phyloP scores from a whole-genome alignment of 2,329 filamentous ascomycete species.

The Tolypocladium paradoxum region DNA sequence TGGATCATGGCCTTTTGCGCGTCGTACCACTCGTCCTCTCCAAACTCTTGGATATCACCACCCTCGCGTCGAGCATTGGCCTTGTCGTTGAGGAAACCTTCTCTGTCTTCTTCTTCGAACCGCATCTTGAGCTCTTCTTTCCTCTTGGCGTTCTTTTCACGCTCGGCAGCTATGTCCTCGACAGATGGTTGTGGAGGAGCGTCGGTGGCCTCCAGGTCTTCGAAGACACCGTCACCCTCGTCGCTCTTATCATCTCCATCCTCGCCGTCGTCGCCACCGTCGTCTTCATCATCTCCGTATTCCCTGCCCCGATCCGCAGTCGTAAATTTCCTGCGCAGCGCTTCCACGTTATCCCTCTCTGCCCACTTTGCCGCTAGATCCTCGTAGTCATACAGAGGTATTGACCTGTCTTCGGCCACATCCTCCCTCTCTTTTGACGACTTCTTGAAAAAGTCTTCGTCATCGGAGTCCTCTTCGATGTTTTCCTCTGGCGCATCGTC shows the following conservation, averaged over 20 bases:
- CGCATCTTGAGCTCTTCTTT: slow-evolving; percentile 92
- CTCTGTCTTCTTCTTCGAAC: slow-evolving; percentile 96
- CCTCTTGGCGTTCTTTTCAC: slow-evolving; percentile 77
- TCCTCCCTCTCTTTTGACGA: slow-evolving; percentile 56
- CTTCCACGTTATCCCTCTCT: slow-evolving; percentile 64
- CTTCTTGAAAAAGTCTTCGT: slow-evolving; percentile 57
- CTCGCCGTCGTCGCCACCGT: slow-evolving; percentile 41
- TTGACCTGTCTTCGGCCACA: slow-evolving; percentile 64
- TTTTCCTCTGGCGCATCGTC: slow-evolving; percentile 45
- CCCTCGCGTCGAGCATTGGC: slow-evolving; percentile 62
- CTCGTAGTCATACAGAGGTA: slow-evolving; percentile 72
- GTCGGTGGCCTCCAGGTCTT: slow-evolving; percentile 58
- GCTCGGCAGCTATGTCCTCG: slow-evolving; percentile 69
- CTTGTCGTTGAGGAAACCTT: slow-evolving; percentile 88
- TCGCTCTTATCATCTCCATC: slow-evolving; percentile 46
- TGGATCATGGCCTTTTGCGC: slow-evolving; percentile 88
- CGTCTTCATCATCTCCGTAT: slow-evolving; percentile 30
- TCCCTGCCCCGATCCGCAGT: slow-evolving; percentile 44
- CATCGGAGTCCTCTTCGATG: slow-evolving; percentile 44
- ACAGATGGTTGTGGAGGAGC: slow-evolving; percentile 30
- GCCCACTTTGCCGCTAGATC: slow-evolving; percentile 80
- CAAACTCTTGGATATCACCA: slow-evolving; percentile 67
- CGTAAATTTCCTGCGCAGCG: slow-evolving; percentile 65
- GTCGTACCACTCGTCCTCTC: slow-evolving; percentile 98
- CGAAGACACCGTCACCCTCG: slow-evolving; percentile 72